Evolutionary conservation across 257 asterid species (phyloP), one percentile per base, ranked within the genome.

Genomic region (Solanum pinnatisectum): DNA sequence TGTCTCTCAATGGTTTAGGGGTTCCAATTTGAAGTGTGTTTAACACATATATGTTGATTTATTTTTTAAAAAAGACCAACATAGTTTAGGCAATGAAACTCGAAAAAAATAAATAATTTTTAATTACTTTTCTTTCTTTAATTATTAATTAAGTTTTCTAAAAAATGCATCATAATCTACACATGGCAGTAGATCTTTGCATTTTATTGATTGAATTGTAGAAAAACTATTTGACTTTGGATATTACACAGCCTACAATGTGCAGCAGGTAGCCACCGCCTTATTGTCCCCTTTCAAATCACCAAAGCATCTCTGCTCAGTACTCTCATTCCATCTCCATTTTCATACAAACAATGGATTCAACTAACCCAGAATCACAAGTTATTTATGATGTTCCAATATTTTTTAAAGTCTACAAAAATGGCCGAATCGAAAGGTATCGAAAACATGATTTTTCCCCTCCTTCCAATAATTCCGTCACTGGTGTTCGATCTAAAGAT

Each of bases 401-500:
- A 18, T 7, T 77, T 37, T 39, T 77, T 6, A 18, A 39, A 49
- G 84, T 39, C 33, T 77, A 77, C 84, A 86, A 39, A 88, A 89
- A 89, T 87, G 98, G 98, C 90, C 91, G 71, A 40, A 40, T 95
- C 91, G 92, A 92, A 30, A 86, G 93, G 6, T 91, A 49, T 84
- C 0, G 1, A 0, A n/a, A 56, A 0, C 40, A 87, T 76, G 92
- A 90, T 10, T 87, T 87, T 16, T 84, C 88, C 32, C 95, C 96
- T 2, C 94, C 99, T 1, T 88, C 96, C 5, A 88, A 84, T 88
- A 92, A 94, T 83, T 91, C 91, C 10, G 4, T 49, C 14, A 91
- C 92, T 82, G 93, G 87, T 90, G 93, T 95, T 85, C 27, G 37
- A 2, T 94, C 97, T 40, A 93, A 88, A 87, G 98, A 93, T 90